Evolutionary conservation across 2,329 filamentous ascomycete species (phyloP).

Genomic region (Beauveria caledonica): DNA sequence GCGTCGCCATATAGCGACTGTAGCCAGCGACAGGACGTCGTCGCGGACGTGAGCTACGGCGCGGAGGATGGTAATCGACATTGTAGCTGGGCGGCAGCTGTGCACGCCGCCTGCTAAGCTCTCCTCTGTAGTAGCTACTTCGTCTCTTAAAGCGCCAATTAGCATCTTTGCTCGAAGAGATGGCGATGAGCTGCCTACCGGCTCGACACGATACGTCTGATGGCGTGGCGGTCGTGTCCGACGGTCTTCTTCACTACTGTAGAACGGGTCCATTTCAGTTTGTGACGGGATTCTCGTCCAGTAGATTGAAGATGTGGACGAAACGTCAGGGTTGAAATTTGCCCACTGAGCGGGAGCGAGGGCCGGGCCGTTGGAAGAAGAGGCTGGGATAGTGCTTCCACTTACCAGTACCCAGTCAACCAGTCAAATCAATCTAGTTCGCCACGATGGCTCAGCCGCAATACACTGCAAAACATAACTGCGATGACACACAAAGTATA

Average conservation of each 20-base stretch:
- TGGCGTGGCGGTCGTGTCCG: neutral
- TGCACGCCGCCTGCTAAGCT: neutral
- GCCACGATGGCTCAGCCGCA: neutral
- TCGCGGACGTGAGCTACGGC: neutral
- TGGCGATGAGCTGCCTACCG: neutral
- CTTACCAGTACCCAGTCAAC: no score
- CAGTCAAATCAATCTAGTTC: neutral
- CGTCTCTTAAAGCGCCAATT: neutral
- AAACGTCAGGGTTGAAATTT: neutral
- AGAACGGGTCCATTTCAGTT: neutral
- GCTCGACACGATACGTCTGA: neutral
- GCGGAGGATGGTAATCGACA: neutral
- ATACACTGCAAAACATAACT: no score
- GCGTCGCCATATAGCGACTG: neutral
- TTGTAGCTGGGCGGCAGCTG: neutral
- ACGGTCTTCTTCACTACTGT: slow-evolving; percentile 3
- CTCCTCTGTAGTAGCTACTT: neutral
- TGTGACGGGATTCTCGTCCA: neutral
- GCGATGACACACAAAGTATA: no score
- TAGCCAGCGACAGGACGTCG: neutral
- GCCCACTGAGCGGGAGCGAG: slow-evolving; percentile 3
- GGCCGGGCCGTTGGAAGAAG: slow-evolving; percentile 6
- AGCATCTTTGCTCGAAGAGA: neutral
- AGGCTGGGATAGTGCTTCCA: neutral
- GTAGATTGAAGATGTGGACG: neutral